A percentile compares a stretch with the other conserved stretches of the same genome.
phyloP scores from a whole-genome alignment of 495 filamentous ascomycete species.

The Parmelia sp. region DNA sequence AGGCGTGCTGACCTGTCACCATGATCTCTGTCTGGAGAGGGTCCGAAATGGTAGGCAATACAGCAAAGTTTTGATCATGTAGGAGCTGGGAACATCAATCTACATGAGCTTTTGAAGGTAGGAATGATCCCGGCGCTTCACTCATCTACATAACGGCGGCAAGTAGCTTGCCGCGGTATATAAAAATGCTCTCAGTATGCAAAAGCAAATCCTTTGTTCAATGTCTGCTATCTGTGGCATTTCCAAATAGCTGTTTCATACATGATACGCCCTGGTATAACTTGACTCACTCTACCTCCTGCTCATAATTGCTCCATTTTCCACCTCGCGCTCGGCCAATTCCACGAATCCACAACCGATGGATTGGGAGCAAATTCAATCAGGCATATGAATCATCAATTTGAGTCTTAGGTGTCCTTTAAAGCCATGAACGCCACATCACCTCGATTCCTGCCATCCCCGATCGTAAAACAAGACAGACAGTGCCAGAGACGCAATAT shows the following conservation, averaged over 20 bases:
- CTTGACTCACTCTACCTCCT: not conserved
- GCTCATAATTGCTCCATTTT: not conserved
- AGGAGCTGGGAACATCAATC: not conserved
- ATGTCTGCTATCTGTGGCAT: not conserved
- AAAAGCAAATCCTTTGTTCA: not conserved
- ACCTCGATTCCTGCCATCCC: not conserved
- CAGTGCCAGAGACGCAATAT: not conserved
- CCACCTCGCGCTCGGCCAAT: not conserved
- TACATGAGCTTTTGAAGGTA: not conserved
- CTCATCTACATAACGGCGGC: no score
- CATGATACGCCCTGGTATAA: not conserved
- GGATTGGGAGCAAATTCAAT: not conserved
- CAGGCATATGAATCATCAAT: constrained; percentile 5
- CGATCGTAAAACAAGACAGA: not conserved
- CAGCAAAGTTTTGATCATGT: not conserved
- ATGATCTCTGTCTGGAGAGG: not conserved
- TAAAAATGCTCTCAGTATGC: not conserved
- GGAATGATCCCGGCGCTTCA: not conserved
- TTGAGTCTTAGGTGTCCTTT: not conserved
- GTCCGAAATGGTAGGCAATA: not conserved
- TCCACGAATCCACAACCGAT: not conserved
- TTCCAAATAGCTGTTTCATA: not conserved
- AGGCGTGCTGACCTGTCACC: constrained; percentile 1
- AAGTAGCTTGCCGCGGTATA: not conserved
- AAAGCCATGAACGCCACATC: constrained; percentile 11